Conservation (phyloP, 345 rosid species). For the Garcia nutans region DNA sequence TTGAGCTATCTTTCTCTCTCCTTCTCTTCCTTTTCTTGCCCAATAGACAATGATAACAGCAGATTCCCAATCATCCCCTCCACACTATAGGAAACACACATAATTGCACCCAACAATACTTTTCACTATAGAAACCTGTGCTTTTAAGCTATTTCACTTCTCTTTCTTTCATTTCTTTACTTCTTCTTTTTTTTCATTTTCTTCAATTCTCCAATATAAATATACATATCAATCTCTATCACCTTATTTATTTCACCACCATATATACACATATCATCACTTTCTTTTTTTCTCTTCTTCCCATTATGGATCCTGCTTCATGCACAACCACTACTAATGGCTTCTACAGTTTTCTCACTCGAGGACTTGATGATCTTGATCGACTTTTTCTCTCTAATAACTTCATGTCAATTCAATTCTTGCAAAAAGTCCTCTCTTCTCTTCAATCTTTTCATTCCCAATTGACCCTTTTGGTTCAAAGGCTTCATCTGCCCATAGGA, state of each 20-base stretch:
- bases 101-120: constrained; percentile 51
- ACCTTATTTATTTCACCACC: constrained; percentile 27
- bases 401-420: constrained; percentile 52
- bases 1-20: background rate
- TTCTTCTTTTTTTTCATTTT: background rate
- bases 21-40: background rate
- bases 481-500: constrained; percentile 58
- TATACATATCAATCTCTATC: constrained; percentile 47
- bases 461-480: constrained; percentile 51
- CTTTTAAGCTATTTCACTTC: constrained; percentile 18
- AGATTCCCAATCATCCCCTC: constrained; percentile 63
- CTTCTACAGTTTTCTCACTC: constrained; percentile 44
- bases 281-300: background rate
- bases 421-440: constrained; percentile 41
- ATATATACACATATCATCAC: background rate
- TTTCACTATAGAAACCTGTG: constrained; percentile 33
- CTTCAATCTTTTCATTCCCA: constrained; percentile 53
- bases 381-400: constrained; percentile 28
- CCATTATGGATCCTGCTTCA: constrained; percentile 44
- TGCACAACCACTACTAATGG: constrained; percentile 40
- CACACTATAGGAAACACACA: constrained; percentile 52
- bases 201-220: constrained; percentile 23
- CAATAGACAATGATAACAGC: constrained; percentile 22
- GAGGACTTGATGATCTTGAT: constrained; percentile 50
- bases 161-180: background rate